These are phyloP conservation scores for Phytophthora cryptogea DNA, from an alignment of 352 stramenopile species.

Conservation along the genomic window DNA sequence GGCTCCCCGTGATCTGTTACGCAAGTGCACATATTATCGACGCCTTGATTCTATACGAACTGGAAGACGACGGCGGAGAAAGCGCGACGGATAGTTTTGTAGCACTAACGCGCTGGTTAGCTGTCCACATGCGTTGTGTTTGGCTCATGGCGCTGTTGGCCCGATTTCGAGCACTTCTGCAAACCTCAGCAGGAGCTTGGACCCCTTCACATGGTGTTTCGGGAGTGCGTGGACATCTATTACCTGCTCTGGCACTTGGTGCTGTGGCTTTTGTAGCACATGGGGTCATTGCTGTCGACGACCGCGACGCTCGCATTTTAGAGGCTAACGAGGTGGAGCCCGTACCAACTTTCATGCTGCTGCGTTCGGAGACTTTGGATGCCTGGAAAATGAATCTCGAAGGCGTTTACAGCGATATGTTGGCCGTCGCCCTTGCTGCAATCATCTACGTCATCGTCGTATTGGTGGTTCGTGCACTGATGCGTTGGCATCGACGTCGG, in stretches of 20 bases:
- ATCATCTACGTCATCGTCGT: slow-evolving; percentile 42
- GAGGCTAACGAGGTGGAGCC: slow-evolving; percentile 61
- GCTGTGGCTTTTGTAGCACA: slow-evolving; percentile 46
- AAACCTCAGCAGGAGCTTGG: slow-evolving; percentile 54
- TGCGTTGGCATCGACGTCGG: slow-evolving; percentile 27
- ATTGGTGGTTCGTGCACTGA: slow-evolving; percentile 25
- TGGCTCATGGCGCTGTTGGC: slow-evolving; percentile 54
- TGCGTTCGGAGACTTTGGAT: slow-evolving; percentile 56
- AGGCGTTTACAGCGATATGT: slow-evolving; percentile 54
- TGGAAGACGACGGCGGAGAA: slow-evolving; percentile 47
- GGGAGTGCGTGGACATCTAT: slow-evolving; percentile 44
- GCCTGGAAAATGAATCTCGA: slow-evolving; percentile 66
- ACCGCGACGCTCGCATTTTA: slow-evolving; percentile 51
- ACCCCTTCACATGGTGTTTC: slow-evolving; percentile 50
- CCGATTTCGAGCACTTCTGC: slow-evolving; percentile 47
- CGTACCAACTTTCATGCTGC: slow-evolving; percentile 56
- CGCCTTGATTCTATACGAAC: slow-evolving; percentile 53
- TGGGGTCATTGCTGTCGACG: slow-evolving; percentile 34
- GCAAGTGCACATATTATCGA: slow-evolving; percentile 55
- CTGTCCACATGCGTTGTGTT: slow-evolving; percentile 55
- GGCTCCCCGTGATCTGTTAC: slow-evolving; percentile 53
- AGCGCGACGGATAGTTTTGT: slow-evolving; percentile 39
- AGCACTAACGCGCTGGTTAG: slow-evolving; percentile 41
- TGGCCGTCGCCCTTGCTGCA: slow-evolving; percentile 46
- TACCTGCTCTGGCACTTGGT: slow-evolving; percentile 40